These are phyloP conservation scores for Colletotrichum sublineola DNA, from an alignment of 2,329 filamentous ascomycete species.

Conservation along the genomic window DNA sequence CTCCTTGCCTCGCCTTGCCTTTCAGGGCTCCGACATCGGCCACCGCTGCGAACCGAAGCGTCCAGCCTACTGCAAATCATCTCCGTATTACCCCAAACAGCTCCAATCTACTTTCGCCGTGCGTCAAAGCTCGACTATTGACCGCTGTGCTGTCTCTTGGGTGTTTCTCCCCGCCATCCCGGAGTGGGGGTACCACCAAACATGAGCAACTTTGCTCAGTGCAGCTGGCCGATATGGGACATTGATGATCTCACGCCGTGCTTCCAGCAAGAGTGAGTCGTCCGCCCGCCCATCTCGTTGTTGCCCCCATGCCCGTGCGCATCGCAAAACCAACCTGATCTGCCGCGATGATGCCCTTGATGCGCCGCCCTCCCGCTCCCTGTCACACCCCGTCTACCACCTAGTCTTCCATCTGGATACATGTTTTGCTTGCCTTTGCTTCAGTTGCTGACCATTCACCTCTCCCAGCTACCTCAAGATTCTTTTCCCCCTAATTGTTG, in stretches of 20 bases:
- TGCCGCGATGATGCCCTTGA: neutral
- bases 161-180: slow-evolving; percentile 32
- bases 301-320: slow-evolving; percentile 15
- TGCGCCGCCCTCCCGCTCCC: no score
- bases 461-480: slow-evolving; percentile 79
- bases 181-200: slow-evolving; percentile 44
- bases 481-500: slow-evolving; percentile 80
- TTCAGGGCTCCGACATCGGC: slow-evolving; percentile 29
- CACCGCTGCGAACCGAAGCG: slow-evolving; percentile 33
- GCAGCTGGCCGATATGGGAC: slow-evolving; percentile 71
- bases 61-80: slow-evolving; percentile 19
- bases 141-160: slow-evolving; percentile 35
- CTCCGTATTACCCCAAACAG: slow-evolving; percentile 33
- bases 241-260: slow-evolving; percentile 74
- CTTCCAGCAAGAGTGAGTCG: slow-evolving; percentile 76
- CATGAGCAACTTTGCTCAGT: slow-evolving; percentile 65
- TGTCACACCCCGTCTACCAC: neutral
- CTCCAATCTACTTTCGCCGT: neutral
- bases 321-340: slow-evolving; percentile 8
- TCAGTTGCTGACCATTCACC: slow-evolving; percentile 14
- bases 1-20: neutral
- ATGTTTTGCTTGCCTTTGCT: neutral
- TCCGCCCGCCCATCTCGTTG: slow-evolving; percentile 15
- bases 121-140: slow-evolving; percentile 26
- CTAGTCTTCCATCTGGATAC: neutral